Evolutionary conservation across 1,284 basidiomycete genomes (phyloP), one percentile per base, ranked within the genome.

Genomic region (Filobasidium uniguttulatum): DNA sequence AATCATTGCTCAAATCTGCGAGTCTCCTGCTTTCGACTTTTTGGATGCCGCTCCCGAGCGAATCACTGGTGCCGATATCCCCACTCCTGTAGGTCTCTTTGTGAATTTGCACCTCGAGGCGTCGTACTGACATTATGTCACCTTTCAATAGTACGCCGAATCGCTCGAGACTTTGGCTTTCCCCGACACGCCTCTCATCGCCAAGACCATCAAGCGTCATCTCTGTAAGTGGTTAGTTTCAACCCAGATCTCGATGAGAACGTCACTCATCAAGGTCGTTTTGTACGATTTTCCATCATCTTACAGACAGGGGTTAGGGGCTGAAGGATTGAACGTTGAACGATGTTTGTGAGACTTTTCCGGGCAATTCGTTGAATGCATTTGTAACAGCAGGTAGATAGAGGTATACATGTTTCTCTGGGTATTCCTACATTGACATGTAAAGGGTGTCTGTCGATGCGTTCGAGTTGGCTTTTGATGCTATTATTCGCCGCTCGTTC

Each of bases 1-100:
- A 73, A 94, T 99, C 63, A 88, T 86, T 60, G 91, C 93, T 14
- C 88, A 93, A 71, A 85, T 94, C 61, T 77, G 91, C 56, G 93
- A 98, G 77, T 89, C 86, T 62, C 84, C 91, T 60, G 90, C 87
- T 5, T 96, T 91, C 65, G 88, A 94, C 72, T 93, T 87, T 74
- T 82, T 97, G 44, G 94, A 99, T 72, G 91, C 93, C 22, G 87
- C 93, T 23, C 87, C 96, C 48, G 94, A 98, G 77, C 83, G 94
- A 59, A 77, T 99, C 58, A 97, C 94, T 55, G 94, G 94, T 64
- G 91, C 94, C 47, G 76, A 97, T 66, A 81, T 98, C 43, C 91
- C 90, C 44, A 94, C 91, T 63, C 91, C 90, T 50, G 87, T 91
- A 61, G 64, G 87, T 79, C 20, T 19, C 4, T 26, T 22, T 10